These are phyloP conservation scores for Pisolithus orientalis DNA, from an alignment of 768 basidiomycete genomes.

Conservation along the genomic window DNA sequence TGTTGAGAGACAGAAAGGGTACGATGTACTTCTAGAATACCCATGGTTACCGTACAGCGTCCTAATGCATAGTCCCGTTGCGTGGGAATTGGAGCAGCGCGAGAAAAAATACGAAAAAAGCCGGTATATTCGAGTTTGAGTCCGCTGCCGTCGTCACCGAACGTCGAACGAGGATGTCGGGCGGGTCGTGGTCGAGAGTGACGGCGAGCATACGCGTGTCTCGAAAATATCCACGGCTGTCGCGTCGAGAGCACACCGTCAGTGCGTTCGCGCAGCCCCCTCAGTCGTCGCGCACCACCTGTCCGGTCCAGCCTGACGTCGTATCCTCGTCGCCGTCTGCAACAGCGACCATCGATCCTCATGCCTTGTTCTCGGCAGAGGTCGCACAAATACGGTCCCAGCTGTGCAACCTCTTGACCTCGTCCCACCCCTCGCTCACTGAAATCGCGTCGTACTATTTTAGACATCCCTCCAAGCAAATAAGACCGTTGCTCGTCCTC, in stretches of 20 bases:
- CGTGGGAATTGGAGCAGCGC: not conserved
- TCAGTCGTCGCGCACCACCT: slow-evolving; percentile 7
- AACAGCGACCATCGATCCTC: slow-evolving; percentile 47
- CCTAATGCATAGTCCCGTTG: no score
- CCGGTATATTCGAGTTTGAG: no score
- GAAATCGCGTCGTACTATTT: slow-evolving; percentile 93
- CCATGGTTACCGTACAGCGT: no score
- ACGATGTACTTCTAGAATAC: no score
- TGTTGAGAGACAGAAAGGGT: no score
- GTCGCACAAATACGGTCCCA: slow-evolving; percentile 64
- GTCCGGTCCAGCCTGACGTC: slow-evolving; percentile 10
- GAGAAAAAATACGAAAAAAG: slow-evolving; percentile 1
- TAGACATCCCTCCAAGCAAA: slow-evolving; percentile 79
- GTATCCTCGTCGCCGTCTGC: slow-evolving; percentile 6
- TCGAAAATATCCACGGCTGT: not conserved
- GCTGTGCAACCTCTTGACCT: slow-evolving; percentile 74
- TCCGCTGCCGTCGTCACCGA: slow-evolving; percentile 4
- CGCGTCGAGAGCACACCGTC: slow-evolving; percentile 31
- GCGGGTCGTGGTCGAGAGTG: slow-evolving; percentile 10
- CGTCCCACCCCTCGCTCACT: slow-evolving; percentile 82
- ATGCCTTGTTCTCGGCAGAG: slow-evolving; percentile 64
- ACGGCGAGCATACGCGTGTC: slow-evolving; percentile 7
- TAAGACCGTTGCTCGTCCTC: slow-evolving; percentile 84
- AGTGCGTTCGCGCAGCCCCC: slow-evolving; percentile 34
- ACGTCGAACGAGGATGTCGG: slow-evolving; percentile 13